A percentile compares a stretch with the other conserved stretches of the same genome.
Evolutionary conservation across 2,329 filamentous ascomycete species (phyloP).

Genomic region (Incumbomyces delicatus): DNA sequence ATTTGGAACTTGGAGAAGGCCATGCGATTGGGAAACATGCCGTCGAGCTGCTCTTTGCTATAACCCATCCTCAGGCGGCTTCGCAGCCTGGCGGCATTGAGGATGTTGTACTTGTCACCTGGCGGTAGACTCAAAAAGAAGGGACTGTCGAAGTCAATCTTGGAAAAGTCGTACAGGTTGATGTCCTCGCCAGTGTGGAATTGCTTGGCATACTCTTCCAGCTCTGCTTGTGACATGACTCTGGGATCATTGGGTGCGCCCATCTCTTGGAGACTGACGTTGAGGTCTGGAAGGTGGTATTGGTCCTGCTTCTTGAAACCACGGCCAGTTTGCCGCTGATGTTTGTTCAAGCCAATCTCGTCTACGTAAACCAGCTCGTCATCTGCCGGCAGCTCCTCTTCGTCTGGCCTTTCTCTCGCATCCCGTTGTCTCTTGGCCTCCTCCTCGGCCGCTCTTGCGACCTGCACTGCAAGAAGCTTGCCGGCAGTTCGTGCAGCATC

Average conservation of each 20-base stretch:
- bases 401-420: constrained; percentile 31
- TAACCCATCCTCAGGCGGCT: constrained; percentile 90
- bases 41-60: constrained; percentile 89
- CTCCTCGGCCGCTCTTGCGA: constrained; percentile 82
- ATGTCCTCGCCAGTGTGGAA: constrained; percentile 91
- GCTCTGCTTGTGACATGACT: constrained; percentile 90
- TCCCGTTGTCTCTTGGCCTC: constrained; percentile 57
- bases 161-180: constrained; percentile 84
- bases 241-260: constrained; percentile 83
- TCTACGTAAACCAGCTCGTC: constrained; percentile 77
- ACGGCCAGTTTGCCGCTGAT: constrained; percentile 63
- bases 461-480: constrained; percentile 84
- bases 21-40: constrained; percentile 97
- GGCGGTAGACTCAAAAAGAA: constrained; percentile 90
- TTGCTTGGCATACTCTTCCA: constrained; percentile 87
- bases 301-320: constrained; percentile 81
- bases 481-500: constrained; percentile 88
- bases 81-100: constrained; percentile 83
- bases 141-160: constrained; percentile 93
- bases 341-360: constrained; percentile 70
- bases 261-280: constrained; percentile 70
- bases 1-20: constrained; percentile 95
- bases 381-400: constrained; percentile 57
- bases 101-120: constrained; percentile 88
- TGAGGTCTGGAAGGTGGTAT: constrained; percentile 85